A percentile compares a stretch with the other conserved stretches of the same genome.
Conservation (phyloP, 2,329 filamentous ascomycete genomes). For the Aureobasidium leucospermi region DNA sequence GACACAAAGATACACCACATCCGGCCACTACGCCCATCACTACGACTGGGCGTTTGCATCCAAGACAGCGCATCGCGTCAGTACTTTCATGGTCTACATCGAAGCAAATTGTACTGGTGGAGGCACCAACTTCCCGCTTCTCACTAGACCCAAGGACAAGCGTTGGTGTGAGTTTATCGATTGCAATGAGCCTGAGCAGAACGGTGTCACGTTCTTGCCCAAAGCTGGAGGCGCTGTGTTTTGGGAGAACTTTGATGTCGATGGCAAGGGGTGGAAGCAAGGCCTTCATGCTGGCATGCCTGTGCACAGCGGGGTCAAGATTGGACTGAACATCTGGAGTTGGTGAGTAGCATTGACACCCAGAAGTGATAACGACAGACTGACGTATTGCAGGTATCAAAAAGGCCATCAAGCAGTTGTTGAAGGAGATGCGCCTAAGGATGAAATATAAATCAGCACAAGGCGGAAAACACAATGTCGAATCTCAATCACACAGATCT, state of each 20-base stretch:
- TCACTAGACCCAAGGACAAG: constrained; percentile 36
- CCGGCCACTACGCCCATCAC: constrained; percentile 53
- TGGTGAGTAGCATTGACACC: constrained; percentile 36
- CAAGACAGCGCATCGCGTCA: constrained; percentile 34
- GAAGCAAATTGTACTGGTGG: constrained; percentile 47
- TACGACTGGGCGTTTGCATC: constrained; percentile 48
- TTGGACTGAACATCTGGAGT: constrained; percentile 59
- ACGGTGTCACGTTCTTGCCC: constrained; percentile 52
- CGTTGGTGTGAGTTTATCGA: constrained; percentile 54
- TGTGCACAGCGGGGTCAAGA: constrained; percentile 48
- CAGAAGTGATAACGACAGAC: background rate
- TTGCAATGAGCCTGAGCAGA: constrained; percentile 32
- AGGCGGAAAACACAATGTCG: background rate
- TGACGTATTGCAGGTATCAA: constrained; percentile 27
- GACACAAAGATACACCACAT: constrained; percentile 52
- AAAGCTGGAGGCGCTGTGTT: constrained; percentile 53
- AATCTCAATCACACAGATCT: background rate
- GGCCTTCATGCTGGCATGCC: constrained; percentile 56
- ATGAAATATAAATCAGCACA: background rate
- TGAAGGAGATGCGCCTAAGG: background rate
- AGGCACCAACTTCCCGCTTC: constrained; percentile 53
- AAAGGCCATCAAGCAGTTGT: constrained; percentile 4
- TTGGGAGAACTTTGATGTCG: constrained; percentile 52
- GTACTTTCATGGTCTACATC: constrained; percentile 57
- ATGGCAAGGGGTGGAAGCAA: constrained; percentile 51